Evolutionary conservation across 1,139 yeast genomes (phyloP).

Genomic region (Tardiomyces blankii): DNA sequence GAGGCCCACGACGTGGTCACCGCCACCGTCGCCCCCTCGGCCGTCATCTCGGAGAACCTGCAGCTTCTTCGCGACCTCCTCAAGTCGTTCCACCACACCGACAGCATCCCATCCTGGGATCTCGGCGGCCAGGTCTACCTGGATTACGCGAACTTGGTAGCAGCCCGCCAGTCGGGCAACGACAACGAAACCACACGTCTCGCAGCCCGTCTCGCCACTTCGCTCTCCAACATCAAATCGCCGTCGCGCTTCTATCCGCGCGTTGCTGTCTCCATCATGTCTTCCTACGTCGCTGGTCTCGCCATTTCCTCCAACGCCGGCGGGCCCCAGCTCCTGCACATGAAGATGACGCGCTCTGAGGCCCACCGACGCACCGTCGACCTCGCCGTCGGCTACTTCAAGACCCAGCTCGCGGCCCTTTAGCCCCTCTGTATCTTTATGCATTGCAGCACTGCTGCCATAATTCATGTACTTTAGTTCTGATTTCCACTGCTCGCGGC

Average conservation of each 20-base stretch:
- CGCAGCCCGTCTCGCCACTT: slow-evolving; percentile 22
- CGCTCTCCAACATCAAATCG: slow-evolving; percentile 8
- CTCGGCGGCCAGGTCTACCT: slow-evolving; percentile 31
- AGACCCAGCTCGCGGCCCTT: neutral
- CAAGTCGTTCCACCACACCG: slow-evolving; percentile 30
- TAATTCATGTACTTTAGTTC: neutral
- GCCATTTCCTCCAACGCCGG: neutral
- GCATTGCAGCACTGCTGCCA: neutral
- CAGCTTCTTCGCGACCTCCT: slow-evolving; percentile 34
- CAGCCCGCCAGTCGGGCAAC: neutral
- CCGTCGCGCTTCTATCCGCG: slow-evolving; percentile 5
- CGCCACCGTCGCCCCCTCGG: slow-evolving; percentile 55
- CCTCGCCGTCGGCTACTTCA: neutral
- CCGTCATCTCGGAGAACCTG: slow-evolving; percentile 36
- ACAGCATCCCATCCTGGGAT: slow-evolving; percentile 43
- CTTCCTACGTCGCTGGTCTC: slow-evolving; percentile 8
- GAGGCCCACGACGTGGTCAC: slow-evolving; percentile 56
- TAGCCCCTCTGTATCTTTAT: neutral
- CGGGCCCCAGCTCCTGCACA: neutral
- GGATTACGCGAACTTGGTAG: slow-evolving; percentile 18
- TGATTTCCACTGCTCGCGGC: neutral
- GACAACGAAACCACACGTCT: slow-evolving; percentile 2
- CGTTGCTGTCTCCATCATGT: slow-evolving; percentile 11
- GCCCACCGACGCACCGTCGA: neutral
- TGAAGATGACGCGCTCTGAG: neutral